These are phyloP conservation scores for Rhodomyrtus tomentosa DNA, from an alignment of 345 rosid genomes.

Conservation along the genomic window DNA sequence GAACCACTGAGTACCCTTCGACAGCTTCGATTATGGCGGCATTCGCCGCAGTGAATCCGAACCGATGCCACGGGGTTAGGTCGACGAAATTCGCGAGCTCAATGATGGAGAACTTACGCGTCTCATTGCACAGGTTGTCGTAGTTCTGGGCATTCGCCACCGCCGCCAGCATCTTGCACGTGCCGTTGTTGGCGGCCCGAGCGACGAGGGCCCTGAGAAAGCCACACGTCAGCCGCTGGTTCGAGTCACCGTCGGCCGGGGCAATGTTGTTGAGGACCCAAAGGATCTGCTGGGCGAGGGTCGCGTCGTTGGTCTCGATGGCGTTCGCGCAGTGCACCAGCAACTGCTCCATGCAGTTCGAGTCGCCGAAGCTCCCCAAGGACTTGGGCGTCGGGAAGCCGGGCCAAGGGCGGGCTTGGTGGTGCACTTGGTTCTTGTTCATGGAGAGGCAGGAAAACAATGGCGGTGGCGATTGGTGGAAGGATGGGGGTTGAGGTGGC, in stretches of 20 bases:
- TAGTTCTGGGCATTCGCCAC: conserved; percentile 27
- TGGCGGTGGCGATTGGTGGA: conserved; percentile 22
- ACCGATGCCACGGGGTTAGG: conserved; percentile 93
- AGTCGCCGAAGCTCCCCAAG: conserved; percentile 45
- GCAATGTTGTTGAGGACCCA: conserved; percentile 91
- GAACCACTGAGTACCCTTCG: conserved; percentile 59
- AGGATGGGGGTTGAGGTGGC: conserved; percentile 10
- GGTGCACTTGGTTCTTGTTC: conserved; percentile 33
- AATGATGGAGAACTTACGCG: conserved; percentile 62
- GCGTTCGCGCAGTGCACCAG: conserved; percentile 86
- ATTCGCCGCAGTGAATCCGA: conserved; percentile 86
- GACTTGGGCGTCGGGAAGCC: conserved; percentile 49
- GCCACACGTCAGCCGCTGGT: conserved; percentile 60
- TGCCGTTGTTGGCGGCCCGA: conserved; percentile 59
- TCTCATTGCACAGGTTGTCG: conserved; percentile 20
- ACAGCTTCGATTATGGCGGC: conserved; percentile 67
- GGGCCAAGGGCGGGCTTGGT: conserved; percentile 56
- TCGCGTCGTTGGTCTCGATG: conserved; percentile 67
- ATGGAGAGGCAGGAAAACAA: conserved; percentile 14
- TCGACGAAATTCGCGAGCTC: conserved; percentile 84
- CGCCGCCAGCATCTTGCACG: conserved; percentile 46
- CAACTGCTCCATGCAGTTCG: conserved; percentile 83
- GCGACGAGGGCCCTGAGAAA: conserved; percentile 70
- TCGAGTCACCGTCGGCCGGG: conserved; percentile 76
- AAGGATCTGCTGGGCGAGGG: conserved; percentile 79